Conservation (phyloP, 2,329 filamentous ascomycete species). For the Cercospora beticola region DNA sequence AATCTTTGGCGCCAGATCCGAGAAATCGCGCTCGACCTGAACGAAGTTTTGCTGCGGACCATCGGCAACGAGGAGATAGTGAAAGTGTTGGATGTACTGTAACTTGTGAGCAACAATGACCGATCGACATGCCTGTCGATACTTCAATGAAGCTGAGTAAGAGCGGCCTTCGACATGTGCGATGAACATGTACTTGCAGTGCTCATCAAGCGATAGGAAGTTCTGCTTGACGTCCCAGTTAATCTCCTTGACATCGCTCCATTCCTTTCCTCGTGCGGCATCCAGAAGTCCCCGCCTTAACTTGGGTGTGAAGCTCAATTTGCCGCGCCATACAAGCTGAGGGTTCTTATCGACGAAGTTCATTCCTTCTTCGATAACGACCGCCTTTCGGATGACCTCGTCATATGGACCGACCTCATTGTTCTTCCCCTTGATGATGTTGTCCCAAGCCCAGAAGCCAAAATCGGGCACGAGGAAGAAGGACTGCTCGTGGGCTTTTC, state of each 20-base stretch:
- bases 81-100: constrained; percentile 29
- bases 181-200: constrained; percentile 34
- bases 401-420: constrained; percentile 32
- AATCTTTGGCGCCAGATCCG: constrained; percentile 27
- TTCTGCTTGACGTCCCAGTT: constrained; percentile 28
- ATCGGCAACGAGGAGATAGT: constrained; percentile 27
- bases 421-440: constrained; percentile 48
- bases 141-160: constrained; percentile 34
- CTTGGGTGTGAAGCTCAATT: constrained; percentile 30
- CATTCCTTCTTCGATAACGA: constrained; percentile 21
- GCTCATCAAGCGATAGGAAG: constrained; percentile 29
- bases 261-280: constrained; percentile 34
- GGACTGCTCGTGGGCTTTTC: constrained; percentile 37
- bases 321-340: constrained; percentile 36
- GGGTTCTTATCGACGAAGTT: constrained; percentile 28
- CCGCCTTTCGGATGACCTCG: constrained; percentile 40
- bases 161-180: constrained; percentile 34
- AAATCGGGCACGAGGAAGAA: constrained; percentile 56
- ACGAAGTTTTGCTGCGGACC: constrained; percentile 32
- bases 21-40: constrained; percentile 28
- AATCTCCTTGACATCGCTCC: constrained; percentile 40
- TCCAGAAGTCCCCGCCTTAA: constrained; percentile 37
- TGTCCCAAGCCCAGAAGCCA: constrained; percentile 52
- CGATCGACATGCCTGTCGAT: constrained; percentile 31
- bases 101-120: constrained; percentile 30